Conservation (phyloP, 495 filamentous ascomycete species). For the Penicillium verhagenii region DNA sequence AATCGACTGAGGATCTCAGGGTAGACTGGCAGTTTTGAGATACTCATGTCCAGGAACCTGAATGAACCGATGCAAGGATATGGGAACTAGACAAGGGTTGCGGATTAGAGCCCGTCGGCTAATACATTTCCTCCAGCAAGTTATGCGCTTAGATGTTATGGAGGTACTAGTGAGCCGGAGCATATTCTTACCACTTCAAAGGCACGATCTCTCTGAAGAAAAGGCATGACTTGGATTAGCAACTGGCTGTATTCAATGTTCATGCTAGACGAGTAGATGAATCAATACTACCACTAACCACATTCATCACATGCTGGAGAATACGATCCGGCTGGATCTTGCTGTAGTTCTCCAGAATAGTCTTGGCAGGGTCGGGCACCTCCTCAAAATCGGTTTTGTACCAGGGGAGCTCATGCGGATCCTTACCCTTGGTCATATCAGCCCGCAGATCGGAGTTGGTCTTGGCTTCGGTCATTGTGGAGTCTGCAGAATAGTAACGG, state of each 20-base stretch:
- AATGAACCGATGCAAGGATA: conserved; percentile 56
- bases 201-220: conserved; percentile 16
- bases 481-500: neutral
- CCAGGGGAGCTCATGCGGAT: conserved; percentile 16
- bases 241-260: no score
- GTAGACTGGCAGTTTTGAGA: conserved; percentile 32
- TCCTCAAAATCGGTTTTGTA: conserved; percentile 16
- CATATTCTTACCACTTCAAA: conserved; percentile 18
- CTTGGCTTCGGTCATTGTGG: conserved; percentile 18
- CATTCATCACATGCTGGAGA: conserved; percentile 43
- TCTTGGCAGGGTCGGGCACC: conserved; percentile 23
- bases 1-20: conserved; percentile 40
- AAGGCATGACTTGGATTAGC: no score
- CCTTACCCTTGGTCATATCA: conserved; percentile 11
- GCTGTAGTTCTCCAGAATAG: conserved; percentile 48
- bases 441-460: conserved; percentile 11
- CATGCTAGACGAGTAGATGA: no score
- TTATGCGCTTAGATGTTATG: no score
- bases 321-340: conserved; percentile 43
- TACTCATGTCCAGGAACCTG: conserved; percentile 48
- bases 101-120: no score
- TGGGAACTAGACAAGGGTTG: conserved; percentile 28
- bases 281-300: no score
- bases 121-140: no score
- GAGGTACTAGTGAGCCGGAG: neutral